Conservation (phyloP, 345 rosid genomes). For the Arabidopsis thaliana region TAIR10.1 NC_003070.9:26737001-26737500, state of each 20-base stretch:
- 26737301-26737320: conserved; percentile 8
- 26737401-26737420: neutral
- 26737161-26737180: conserved; percentile 23
- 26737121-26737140: conserved; percentile 38
- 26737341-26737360: conserved; percentile 19
- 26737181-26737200: conserved; percentile 41
- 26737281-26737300: conserved; percentile 41
- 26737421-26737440: conserved; percentile 10
- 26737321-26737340: conserved; percentile 29
- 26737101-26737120: conserved; percentile 28
- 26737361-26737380: neutral
- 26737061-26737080: conserved; percentile 38
- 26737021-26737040: conserved; percentile 42
- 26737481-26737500: neutral
- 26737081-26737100: conserved; percentile 44
- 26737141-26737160: conserved; percentile 12
- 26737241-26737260: conserved; percentile 43
- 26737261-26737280: conserved; percentile 39
- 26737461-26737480: neutral
- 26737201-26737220: conserved; percentile 43
- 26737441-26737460: conserved; percentile 16
- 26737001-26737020: conserved; percentile 40
- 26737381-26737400: conserved; percentile 12
- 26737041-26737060: conserved; percentile 41
- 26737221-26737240: conserved; percentile 39